phyloP scores from a whole-genome alignment of 805 yeast species.

The Lachancea nothofagi region DNA sequence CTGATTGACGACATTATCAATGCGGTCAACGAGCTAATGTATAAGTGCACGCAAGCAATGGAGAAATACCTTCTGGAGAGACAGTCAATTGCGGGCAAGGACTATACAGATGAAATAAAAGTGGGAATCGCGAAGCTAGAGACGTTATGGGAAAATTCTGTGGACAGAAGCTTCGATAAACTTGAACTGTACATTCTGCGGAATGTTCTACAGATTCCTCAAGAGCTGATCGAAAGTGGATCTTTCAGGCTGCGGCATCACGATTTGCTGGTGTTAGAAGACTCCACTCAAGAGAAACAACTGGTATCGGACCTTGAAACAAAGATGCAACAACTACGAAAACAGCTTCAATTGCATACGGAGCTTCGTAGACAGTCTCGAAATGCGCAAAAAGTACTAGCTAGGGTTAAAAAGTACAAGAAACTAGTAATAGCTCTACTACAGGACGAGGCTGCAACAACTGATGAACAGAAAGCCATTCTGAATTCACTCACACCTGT shows the following conservation, averaged over 20 bases:
- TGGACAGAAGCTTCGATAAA: conserved; percentile 79
- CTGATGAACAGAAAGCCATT: conserved; percentile 12
- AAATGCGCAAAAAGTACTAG: conserved; percentile 12
- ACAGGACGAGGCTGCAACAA: conserved; percentile 10
- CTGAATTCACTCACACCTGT: conserved; percentile 25
- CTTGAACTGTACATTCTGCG: conserved; percentile 76
- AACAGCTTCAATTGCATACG: conserved; percentile 17
- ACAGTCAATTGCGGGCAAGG: conserved; percentile 17
- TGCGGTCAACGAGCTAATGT: conserved; percentile 78
- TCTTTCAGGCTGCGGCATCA: conserved; percentile 68
- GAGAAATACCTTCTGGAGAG: conserved; percentile 50
- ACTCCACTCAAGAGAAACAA: conserved; percentile 10
- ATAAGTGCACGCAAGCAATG: conserved; percentile 73
- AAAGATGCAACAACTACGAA: conserved; percentile 21
- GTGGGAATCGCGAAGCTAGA: conserved; percentile 80
- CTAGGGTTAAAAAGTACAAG: conserved; percentile 23
- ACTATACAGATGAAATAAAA: conserved; percentile 50
- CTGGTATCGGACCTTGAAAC: conserved; percentile 15
- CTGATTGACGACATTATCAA: conserved; percentile 83
- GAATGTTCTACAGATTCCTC: conserved; percentile 69
- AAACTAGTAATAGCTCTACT: conserved; percentile 11
- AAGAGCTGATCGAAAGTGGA: conserved; percentile 57
- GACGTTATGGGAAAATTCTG: conserved; percentile 63
- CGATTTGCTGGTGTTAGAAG: conserved; percentile 38
- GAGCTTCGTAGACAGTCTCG: conserved; percentile 17